phyloP scores from a whole-genome alignment of 2,329 filamentous ascomycete genomes.

The Neoscytalidium dimidiatum region DNA sequence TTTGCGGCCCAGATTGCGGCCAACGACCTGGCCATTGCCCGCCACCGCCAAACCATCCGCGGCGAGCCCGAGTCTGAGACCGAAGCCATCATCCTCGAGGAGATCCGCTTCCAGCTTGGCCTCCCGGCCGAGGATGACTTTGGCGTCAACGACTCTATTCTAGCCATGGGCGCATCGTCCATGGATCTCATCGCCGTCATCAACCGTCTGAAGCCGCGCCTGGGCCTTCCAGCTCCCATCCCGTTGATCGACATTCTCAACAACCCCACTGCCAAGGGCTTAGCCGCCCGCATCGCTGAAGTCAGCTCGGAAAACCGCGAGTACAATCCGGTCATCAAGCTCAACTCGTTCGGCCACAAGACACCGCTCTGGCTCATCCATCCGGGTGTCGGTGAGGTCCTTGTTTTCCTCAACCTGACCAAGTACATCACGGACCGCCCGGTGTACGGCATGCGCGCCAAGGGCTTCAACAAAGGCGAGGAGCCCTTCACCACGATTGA shows the following conservation, averaged over 20 bases:
- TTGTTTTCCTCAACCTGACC: slow-evolving; percentile 41
- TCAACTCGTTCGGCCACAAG: slow-evolving; percentile 25
- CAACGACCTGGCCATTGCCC: not conserved
- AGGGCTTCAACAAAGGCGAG: slow-evolving; percentile 46
- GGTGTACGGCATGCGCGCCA: slow-evolving; percentile 50
- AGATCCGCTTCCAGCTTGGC: not conserved
- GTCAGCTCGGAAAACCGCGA: not conserved
- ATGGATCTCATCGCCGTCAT: slow-evolving; percentile 47
- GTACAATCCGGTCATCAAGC: slow-evolving; percentile 25
- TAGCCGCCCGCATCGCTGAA: slow-evolving; percentile 29
- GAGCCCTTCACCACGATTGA: slow-evolving; percentile 38
- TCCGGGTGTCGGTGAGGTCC: slow-evolving; percentile 42
- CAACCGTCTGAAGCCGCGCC: slow-evolving; percentile 32
- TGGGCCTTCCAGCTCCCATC: slow-evolving; percentile 34
- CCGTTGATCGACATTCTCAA: slow-evolving; percentile 41
- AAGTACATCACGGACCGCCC: slow-evolving; percentile 45
- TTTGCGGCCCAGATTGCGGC: slow-evolving; percentile 26
- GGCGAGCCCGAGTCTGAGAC: not conserved
- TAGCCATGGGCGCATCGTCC: slow-evolving; percentile 41
- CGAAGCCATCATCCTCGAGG: not conserved
- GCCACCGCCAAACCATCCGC: not conserved
- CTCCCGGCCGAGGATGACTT: not conserved
- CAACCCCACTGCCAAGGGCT: slow-evolving; percentile 31
- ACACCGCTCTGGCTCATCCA: slow-evolving; percentile 34
- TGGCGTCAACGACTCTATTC: slow-evolving; percentile 26